A percentile compares a stretch with the other conserved stretches of the same genome.
Conservation (phyloP, 2,329 filamentous ascomycete genomes). For the Erysiphe pulchra region DNA sequence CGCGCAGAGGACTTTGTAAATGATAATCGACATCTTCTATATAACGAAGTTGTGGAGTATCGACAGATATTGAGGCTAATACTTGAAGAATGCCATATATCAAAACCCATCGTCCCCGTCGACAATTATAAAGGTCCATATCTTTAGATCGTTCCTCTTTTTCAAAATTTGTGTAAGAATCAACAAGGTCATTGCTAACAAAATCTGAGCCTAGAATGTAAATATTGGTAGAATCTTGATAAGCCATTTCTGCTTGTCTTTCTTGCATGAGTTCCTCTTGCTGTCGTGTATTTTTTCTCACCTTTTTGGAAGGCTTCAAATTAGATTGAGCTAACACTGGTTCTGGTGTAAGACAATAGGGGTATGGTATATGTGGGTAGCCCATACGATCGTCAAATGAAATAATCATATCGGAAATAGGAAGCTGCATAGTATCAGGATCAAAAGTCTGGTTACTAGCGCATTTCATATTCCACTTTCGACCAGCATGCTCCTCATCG, state of each 20-base stretch:
- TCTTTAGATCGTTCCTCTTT: conserved; percentile 24
- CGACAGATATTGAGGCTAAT: conserved; percentile 30
- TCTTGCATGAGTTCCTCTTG: conserved; percentile 8
- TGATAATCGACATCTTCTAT: conserved; percentile 29
- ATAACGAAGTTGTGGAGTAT: conserved; percentile 26
- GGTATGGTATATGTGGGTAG: conserved; percentile 40
- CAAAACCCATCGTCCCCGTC: conserved; percentile 33
- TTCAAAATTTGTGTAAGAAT: conserved; percentile 29
- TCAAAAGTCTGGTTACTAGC: conserved; percentile 22
- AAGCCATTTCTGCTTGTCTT: conserved; percentile 18
- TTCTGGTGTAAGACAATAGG: conserved; percentile 37
- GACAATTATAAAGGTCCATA: conserved; percentile 26
- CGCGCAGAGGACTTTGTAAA: conserved; percentile 26
- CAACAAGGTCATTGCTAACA: conserved; percentile 25
- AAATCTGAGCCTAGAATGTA: conserved; percentile 27
- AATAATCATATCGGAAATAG: conserved; percentile 39
- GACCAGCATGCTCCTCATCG: conserved; percentile 30
- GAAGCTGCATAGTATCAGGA: conserved; percentile 26
- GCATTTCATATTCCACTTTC: conserved; percentile 33
- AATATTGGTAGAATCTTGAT: conserved; percentile 33
- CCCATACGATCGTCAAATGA: conserved; percentile 35
- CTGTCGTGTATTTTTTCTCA: conserved; percentile 4
- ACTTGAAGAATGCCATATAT: conserved; percentile 34
- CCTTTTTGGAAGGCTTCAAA: conserved; percentile 5
- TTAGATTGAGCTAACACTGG: conserved; percentile 15